Base-by-base conservation (phyloP, 176 grass and related monocot species). In the Carex scoparia region DNA sequence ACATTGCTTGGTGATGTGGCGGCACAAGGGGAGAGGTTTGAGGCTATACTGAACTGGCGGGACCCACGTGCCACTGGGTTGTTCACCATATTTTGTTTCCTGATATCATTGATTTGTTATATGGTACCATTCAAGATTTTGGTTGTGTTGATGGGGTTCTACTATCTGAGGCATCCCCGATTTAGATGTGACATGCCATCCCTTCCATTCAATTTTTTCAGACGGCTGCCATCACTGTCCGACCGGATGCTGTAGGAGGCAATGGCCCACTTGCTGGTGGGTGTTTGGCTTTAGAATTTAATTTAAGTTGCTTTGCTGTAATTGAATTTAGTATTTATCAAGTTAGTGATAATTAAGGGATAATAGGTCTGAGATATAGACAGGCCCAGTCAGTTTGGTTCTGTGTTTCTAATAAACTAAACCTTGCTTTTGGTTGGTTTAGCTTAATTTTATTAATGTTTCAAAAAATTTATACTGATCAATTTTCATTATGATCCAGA, bases 161-260 rank as follows among this genome's bases (percentile, higher is more conserved):
- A 89, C 84, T 94, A 92, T 82, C 79, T 99, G 86, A 87, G 96
- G 0, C 96, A 99, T 80, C 93, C 96, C 11, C 91, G 90, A 84
- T 99, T 99, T 90, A 90, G 93, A 77, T 91, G 89, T 69, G 96
- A 99, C 84, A 95, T 99, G 93, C 96, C 96, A 1, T 92, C 96
- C 23, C 83, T 90, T 14, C 87, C 80, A 2, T 95, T 99, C 85
- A 99, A 99, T 89, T 99, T 99, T 83, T 99, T 99, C 90, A 90
- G 93, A 46, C 91, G 96, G 23, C 66, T 99, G 38, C 96, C 96
- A 18, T 93, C 96, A 12, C 59, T 91, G 30, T 92, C 96, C 61
- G 96, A 99, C 72, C 69, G 93, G 61, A 87, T 99, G 32, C 85
- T 99, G 28, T 97, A 97, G 83, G 62, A 75, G 30, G 14, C n/a